Conservation (phyloP, 2,329 filamentous ascomycete genomes). For the Esteya vermicola region DNA sequence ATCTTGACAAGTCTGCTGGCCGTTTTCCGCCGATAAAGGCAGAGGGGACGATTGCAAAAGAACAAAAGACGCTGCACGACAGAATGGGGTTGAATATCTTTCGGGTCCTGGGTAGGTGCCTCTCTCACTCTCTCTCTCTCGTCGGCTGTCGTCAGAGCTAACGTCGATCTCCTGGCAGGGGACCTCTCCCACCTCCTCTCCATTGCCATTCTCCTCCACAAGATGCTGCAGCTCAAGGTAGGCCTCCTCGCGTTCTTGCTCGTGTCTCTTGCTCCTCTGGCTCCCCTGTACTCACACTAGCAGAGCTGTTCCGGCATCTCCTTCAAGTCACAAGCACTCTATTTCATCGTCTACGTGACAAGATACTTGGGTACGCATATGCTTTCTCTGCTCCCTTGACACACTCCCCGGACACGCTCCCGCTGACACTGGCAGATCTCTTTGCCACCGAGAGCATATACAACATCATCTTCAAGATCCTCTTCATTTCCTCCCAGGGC, state of each 20-base stretch:
- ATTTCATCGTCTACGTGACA: slow-evolving; percentile 85
- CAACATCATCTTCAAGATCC: slow-evolving; percentile 89
- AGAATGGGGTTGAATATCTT: slow-evolving; percentile 43
- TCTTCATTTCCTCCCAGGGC: slow-evolving; percentile 79
- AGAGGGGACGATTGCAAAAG: background rate
- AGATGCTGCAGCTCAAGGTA: slow-evolving; percentile 90
- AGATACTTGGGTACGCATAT: slow-evolving; percentile 62
- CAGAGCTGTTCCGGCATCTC: slow-evolving; percentile 96
- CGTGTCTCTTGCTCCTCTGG: background rate
- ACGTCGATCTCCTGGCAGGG: slow-evolving; percentile 38
- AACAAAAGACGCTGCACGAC: slow-evolving; percentile 6
- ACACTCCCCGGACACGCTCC: background rate
- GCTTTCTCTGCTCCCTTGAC: background rate
- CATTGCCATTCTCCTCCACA: slow-evolving; percentile 88
- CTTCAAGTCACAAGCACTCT: slow-evolving; percentile 95
- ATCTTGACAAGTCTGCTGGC: too few relatives aligned
- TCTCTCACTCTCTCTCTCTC: background rate
- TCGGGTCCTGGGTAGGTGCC: slow-evolving; percentile 33
- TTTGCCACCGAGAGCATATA: slow-evolving; percentile 76
- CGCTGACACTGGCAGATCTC: slow-evolving; percentile 43
- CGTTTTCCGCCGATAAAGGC: too few relatives aligned
- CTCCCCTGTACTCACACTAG: background rate
- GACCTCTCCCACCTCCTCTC: slow-evolving; percentile 93
- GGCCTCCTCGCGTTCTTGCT: too few relatives aligned
- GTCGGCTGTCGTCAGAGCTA: background rate